Evolutionary conservation across 257 asterid genomes (phyloP).

Genomic region (Primulina huaijiensis): DNA sequence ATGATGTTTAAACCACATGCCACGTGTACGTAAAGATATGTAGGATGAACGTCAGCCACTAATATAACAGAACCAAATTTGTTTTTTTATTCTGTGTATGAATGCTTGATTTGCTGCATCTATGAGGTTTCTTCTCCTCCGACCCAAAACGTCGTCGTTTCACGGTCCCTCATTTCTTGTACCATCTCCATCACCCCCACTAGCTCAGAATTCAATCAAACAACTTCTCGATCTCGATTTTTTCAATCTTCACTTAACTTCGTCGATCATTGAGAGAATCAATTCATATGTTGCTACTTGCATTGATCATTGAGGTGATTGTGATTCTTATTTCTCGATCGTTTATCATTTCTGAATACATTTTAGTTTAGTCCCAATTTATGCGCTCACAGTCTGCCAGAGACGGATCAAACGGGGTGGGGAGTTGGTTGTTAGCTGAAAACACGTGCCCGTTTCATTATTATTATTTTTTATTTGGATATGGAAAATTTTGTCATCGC

Average conservation of each 20-base stretch:
- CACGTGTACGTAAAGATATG: too few relatives aligned
- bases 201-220: slow-evolving; percentile 15
- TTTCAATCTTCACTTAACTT: not conserved
- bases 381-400: not conserved
- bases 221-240: slow-evolving; percentile 1
- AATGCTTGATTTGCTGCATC: not conserved
- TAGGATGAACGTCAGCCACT: too few relatives aligned
- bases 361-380: too few relatives aligned
- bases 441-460: not conserved
- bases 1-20: too few relatives aligned
- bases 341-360: not conserved
- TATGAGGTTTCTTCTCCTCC: not conserved
- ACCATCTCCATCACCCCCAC: not conserved
- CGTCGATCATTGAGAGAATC: not conserved
- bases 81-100: too few relatives aligned
- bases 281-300: not conserved
- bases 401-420: not conserved
- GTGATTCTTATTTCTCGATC: not conserved
- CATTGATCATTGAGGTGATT: not conserved
- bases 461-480: not conserved
- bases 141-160: not conserved
- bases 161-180: too few relatives aligned
- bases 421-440: not conserved
- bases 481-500: not conserved
- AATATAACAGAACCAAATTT: too few relatives aligned